Conservation (phyloP, 2,329 filamentous ascomycete species). For the Sclerotinia nivalis region DNA sequence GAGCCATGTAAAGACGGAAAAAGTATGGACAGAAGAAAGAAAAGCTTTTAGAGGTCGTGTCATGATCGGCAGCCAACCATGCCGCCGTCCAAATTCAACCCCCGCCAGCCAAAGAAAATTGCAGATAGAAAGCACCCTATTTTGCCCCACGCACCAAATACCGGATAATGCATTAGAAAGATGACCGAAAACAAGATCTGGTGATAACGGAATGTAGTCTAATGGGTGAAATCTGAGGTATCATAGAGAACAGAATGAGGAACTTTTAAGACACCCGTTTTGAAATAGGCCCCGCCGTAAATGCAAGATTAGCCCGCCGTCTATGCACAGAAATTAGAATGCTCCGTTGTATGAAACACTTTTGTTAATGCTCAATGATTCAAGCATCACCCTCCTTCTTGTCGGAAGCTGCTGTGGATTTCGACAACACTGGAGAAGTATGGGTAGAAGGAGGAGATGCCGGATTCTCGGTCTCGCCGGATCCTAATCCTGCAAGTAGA, state of each 20-base stretch:
- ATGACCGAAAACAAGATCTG: slow-evolving; percentile 38
- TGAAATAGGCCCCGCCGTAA: slow-evolving; percentile 44
- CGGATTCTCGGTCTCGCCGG: slow-evolving; percentile 58
- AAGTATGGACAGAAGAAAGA: slow-evolving; percentile 23
- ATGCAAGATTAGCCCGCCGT: slow-evolving; percentile 49
- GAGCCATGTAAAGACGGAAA: slow-evolving; percentile 17
- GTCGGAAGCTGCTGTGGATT: slow-evolving; percentile 56
- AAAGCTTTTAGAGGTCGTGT: slow-evolving; percentile 22
- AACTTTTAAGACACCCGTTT: slow-evolving; percentile 49
- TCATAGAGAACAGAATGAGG: slow-evolving; percentile 46
- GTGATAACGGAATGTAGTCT: slow-evolving; percentile 40
- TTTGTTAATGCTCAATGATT: slow-evolving; percentile 40
- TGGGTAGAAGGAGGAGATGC: slow-evolving; percentile 70
- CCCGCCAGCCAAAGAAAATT: slow-evolving; percentile 38
- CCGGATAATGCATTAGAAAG: slow-evolving; percentile 38
- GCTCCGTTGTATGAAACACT: slow-evolving; percentile 42
- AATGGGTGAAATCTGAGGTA: slow-evolving; percentile 45
- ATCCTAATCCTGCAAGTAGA: slow-evolving; percentile 53
- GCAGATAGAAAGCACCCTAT: slow-evolving; percentile 37
- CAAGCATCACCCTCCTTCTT: slow-evolving; percentile 54
- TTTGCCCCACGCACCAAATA: slow-evolving; percentile 37
- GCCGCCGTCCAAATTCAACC: slow-evolving; percentile 30
- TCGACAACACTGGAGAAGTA: slow-evolving; percentile 65
- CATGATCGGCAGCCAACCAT: slow-evolving; percentile 8
- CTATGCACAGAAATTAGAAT: slow-evolving; percentile 50